phyloP scores from a whole-genome alignment of 2,329 filamentous ascomycete genomes.

The Ophiosphaerella herpotricha region DNA sequence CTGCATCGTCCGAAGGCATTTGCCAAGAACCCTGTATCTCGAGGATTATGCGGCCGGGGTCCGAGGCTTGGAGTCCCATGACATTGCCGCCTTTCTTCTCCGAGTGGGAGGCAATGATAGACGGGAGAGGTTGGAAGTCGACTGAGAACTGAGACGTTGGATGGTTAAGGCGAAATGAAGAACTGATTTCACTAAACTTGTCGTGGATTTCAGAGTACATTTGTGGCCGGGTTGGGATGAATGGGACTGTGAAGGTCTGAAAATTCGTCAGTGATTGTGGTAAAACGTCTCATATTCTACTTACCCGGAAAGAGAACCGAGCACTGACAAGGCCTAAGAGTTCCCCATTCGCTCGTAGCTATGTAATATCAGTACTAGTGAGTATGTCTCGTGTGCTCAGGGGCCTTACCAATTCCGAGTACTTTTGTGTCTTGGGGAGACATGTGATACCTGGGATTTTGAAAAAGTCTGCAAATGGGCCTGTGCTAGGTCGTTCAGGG shows the following conservation, averaged over 20 bases:
- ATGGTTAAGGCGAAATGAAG: conserved; percentile 23
- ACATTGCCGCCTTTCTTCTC: conserved; percentile 29
- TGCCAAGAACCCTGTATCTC: conserved; percentile 27
- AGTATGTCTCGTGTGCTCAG: background rate
- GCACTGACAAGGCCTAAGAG: conserved; percentile 12
- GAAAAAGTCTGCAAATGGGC: conserved; percentile 41
- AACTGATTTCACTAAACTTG: conserved; percentile 31
- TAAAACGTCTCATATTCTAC: background rate
- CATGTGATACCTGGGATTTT: conserved; percentile 29
- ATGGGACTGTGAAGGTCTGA: conserved; percentile 32
- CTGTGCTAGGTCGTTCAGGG: conserved; percentile 34
- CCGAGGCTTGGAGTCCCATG: conserved; percentile 26
- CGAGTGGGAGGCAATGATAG: conserved; percentile 20
- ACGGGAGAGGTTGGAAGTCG: conserved; percentile 31
- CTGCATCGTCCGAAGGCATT: conserved; percentile 17
- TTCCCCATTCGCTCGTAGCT: conserved; percentile 23
- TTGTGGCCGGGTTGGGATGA: conserved; percentile 29
- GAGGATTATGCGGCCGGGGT: conserved; percentile 26
- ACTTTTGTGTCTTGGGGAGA: conserved; percentile 31
- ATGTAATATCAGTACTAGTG: conserved; percentile 1
- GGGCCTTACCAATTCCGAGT: conserved; percentile 36
- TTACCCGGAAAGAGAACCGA: conserved; percentile 29
- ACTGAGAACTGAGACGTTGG: conserved; percentile 24
- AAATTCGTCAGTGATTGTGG: background rate
- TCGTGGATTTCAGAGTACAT: conserved; percentile 44